A percentile compares a stretch with the other conserved stretches of the same genome.
These are phyloP conservation scores for Albophoma yamanashiensis DNA, from an alignment of 2,329 filamentous ascomycete species.

Conservation along the genomic window DNA sequence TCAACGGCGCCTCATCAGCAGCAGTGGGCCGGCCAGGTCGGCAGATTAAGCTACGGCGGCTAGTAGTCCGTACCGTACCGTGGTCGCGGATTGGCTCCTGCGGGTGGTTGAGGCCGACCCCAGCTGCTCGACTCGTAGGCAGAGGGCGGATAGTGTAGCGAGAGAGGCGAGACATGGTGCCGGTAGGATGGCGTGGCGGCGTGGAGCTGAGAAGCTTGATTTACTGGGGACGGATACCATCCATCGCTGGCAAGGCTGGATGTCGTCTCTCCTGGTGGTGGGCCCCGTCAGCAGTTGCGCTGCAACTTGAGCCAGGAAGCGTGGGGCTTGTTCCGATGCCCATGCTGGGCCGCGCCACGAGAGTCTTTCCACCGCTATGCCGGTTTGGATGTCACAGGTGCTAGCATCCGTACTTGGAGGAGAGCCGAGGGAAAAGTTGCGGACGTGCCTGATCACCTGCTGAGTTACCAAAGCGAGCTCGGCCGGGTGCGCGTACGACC, in stretches of 20 bases:
- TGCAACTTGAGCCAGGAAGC: background rate
- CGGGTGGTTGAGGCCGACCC: background rate
- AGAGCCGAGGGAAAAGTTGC: background rate
- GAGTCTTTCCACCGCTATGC: background rate
- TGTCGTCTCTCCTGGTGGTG: background rate
- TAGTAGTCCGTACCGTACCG: background rate
- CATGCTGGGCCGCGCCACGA: background rate
- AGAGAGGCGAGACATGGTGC: background rate
- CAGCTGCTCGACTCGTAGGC: background rate
- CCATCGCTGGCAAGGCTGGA: background rate
- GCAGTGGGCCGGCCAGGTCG: conserved; percentile 6
- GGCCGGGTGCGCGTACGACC: no score
- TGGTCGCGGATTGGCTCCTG: background rate
- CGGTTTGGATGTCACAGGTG: background rate
- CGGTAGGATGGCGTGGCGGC: background rate
- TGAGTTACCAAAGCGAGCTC: background rate
- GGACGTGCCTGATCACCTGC: background rate
- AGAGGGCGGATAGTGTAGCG: background rate
- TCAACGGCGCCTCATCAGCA: conserved; percentile 7
- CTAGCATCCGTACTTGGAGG: background rate
- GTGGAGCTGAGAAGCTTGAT: background rate
- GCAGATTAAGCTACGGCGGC: conserved; percentile 3
- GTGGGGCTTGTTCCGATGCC: background rate
- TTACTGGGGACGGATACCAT: background rate
- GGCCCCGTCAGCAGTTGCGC: background rate